Percentiles rank a stretch among this genome's conserved stretches.
Evolutionary conservation across 2,329 filamentous ascomycete genomes (phyloP).

Genomic region (Chaetomiaceae sp.): DNA sequence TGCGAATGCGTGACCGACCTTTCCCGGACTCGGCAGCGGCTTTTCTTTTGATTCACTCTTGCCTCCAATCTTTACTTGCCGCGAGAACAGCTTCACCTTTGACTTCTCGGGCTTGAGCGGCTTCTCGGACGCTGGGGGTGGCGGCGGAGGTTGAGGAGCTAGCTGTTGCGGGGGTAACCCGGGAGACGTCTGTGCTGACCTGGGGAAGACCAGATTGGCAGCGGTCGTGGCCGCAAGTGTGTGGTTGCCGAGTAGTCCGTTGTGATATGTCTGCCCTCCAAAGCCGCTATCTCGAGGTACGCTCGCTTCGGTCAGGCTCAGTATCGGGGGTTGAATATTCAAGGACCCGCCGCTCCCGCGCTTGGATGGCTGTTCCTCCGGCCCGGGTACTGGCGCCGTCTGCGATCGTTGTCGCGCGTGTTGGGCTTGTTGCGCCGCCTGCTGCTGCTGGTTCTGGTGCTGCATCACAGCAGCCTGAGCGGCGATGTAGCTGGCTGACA

Average conservation of each 20-base stretch:
- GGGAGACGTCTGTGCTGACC: slow-evolving; percentile 54
- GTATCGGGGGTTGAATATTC: slow-evolving; percentile 57
- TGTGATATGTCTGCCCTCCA: slow-evolving; percentile 50
- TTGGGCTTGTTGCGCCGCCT: slow-evolving; percentile 44
- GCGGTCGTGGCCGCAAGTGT: slow-evolving; percentile 65
- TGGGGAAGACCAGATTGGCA: slow-evolving; percentile 68
- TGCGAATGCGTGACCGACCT: slow-evolving; percentile 62
- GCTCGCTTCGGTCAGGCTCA: slow-evolving; percentile 63
- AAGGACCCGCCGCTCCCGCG: slow-evolving; percentile 47
- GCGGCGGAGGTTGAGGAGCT: slow-evolving; percentile 34
- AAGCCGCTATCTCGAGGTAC: slow-evolving; percentile 55
- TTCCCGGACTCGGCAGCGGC: slow-evolving; percentile 67
- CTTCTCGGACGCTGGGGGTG: slow-evolving; percentile 50
- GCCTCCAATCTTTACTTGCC: slow-evolving; percentile 69
- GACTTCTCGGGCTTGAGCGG: slow-evolving; percentile 61
- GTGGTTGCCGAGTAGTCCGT: slow-evolving; percentile 56
- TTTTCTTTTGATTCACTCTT: slow-evolving; percentile 65
- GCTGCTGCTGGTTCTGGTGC: slow-evolving; percentile 55
- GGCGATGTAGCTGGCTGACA: slow-evolving; percentile 71
- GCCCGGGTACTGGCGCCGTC: slow-evolving; percentile 59
- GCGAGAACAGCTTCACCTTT: slow-evolving; percentile 77
- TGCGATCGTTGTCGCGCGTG: slow-evolving; percentile 66
- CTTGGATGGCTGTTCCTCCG: slow-evolving; percentile 37
- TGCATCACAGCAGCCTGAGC: slow-evolving; percentile 71
- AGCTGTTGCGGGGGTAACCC: slow-evolving; percentile 33